Percentiles rank a stretch among this genome's conserved stretches.
Evolutionary conservation across 106 monocot species (phyloP).

Genomic region (Dendrobium chrysotoxum): DNA sequence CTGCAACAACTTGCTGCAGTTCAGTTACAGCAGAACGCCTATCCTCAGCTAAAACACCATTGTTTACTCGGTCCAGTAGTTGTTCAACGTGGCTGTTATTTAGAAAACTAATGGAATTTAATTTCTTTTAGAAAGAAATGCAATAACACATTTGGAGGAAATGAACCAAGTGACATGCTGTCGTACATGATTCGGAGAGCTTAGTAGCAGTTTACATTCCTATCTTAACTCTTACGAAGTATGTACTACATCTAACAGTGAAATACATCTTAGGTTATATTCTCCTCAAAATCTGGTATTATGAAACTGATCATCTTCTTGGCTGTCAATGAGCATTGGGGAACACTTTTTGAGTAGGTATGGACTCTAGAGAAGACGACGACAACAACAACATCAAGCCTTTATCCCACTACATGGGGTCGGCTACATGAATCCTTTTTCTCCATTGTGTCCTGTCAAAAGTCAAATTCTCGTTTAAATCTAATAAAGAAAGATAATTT

Average conservation of each 20-base stretch:
- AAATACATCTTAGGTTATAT: not conserved
- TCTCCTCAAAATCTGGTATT: not conserved
- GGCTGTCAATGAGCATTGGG: too few species aligned
- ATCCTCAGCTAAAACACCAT: slow-evolving; percentile 85
- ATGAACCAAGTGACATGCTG: not conserved
- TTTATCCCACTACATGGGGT: too few species aligned
- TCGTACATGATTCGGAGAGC: not conserved
- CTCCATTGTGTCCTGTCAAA: too few species aligned
- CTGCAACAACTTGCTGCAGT: slow-evolving; percentile 89
- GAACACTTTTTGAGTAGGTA: too few species aligned
- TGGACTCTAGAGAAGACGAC: too few species aligned
- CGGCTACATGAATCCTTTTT: too few species aligned
- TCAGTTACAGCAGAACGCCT: slow-evolving; percentile 77
- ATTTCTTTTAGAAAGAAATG: not conserved
- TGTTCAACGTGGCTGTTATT: slow-evolving; percentile 72
- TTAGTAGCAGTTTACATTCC: not conserved
- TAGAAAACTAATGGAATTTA: not conserved
- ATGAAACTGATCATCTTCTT: too few species aligned
- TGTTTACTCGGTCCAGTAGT: slow-evolving; percentile 85
- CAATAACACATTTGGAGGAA: not conserved
- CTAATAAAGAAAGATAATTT: too few species aligned
- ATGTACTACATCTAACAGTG: not conserved
- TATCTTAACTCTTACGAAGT: not conserved
- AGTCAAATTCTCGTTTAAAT: too few species aligned
- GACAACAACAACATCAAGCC: too few species aligned